Conservation (phyloP, 192 early-diverging fungal species). For the Spizellomyces punctatus region DNA sequence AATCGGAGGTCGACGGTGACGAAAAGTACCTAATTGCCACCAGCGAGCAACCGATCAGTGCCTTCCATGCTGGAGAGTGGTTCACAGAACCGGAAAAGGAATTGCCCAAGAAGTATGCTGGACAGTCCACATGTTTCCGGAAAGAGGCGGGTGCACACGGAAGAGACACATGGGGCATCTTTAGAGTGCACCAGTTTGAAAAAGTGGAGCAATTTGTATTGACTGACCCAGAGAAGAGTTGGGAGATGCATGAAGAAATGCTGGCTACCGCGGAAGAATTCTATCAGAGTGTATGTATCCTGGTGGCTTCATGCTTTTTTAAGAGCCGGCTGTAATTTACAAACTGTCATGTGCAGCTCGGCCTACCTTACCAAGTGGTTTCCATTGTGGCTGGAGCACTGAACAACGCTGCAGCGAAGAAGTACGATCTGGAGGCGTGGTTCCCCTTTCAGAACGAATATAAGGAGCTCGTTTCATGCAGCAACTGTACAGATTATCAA, state of each 20-base stretch:
- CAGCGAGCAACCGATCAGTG: constrained; percentile 97
- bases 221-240: constrained; percentile 94
- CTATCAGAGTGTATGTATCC: constrained; percentile 68
- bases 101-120: constrained; percentile 82
- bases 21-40: constrained; percentile 98
- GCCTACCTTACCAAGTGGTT: constrained; percentile 92
- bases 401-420: constrained; percentile 99
- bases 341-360: constrained; percentile 60
- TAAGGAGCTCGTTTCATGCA: constrained; percentile 98
- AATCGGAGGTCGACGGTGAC: constrained; percentile 55
- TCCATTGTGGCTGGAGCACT: constrained; percentile 96
- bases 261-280: constrained; percentile 89
- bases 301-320: not conserved
- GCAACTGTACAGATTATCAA: constrained; percentile 99
- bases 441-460: constrained; percentile 98
- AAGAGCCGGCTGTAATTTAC: not conserved
- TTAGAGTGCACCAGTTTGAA: constrained; percentile 99
- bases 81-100: constrained; percentile 90
- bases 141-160: constrained; percentile 99
- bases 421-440: constrained; percentile 99
- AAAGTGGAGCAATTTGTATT: constrained; percentile 99
- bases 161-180: constrained; percentile 97
- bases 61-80: constrained; percentile 95
- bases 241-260: constrained; percentile 99
- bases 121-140: constrained; percentile 98